Conservation (phyloP, 305 asterid genomes). For the Lippia alba region DNA sequence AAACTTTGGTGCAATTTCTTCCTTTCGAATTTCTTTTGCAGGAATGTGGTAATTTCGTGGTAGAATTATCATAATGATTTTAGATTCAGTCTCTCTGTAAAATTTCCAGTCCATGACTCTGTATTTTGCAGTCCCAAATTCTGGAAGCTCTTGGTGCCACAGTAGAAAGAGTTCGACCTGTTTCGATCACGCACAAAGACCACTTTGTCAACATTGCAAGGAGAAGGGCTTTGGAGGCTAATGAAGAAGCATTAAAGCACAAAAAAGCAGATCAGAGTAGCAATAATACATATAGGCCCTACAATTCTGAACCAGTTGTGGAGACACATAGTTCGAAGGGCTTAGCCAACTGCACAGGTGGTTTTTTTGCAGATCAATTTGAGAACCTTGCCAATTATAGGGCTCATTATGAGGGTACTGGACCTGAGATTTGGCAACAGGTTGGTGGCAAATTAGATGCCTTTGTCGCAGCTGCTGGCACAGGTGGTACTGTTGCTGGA, state of each 20-base stretch:
- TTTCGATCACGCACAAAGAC: conserved; percentile 88
- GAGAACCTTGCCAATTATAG: conserved; percentile 92
- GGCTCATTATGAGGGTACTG: conserved; percentile 93
- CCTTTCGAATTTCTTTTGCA: neutral
- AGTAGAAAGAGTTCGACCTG: conserved; percentile 93
- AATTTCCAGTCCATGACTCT: neutral
- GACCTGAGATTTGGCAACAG: conserved; percentile 93
- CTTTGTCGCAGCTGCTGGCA: conserved; percentile 94
- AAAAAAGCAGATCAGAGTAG: conserved; percentile 34
- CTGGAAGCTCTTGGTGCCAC: conserved; percentile 95
- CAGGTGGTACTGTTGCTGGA: conserved; percentile 95
- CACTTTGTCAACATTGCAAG: conserved; percentile 94
- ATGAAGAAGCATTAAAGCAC: conserved; percentile 55
- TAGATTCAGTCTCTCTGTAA: conserved; percentile 3
- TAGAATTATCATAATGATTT: neutral
- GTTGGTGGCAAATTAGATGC: conserved; percentile 78
- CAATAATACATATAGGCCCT: conserved; percentile 34
- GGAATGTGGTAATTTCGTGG: neutral
- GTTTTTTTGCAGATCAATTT: conserved; percentile 93
- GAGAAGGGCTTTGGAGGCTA: conserved; percentile 83
- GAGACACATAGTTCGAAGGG: conserved; percentile 38
- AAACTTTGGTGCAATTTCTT: conserved; percentile 7
- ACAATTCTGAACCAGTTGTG: conserved; percentile 34
- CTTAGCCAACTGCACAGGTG: conserved; percentile 61
- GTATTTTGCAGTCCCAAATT: conserved; percentile 77